Evolutionary conservation across 2,329 filamentous ascomycete genomes (phyloP).

Genomic region (Fusarium sp.): DNA sequence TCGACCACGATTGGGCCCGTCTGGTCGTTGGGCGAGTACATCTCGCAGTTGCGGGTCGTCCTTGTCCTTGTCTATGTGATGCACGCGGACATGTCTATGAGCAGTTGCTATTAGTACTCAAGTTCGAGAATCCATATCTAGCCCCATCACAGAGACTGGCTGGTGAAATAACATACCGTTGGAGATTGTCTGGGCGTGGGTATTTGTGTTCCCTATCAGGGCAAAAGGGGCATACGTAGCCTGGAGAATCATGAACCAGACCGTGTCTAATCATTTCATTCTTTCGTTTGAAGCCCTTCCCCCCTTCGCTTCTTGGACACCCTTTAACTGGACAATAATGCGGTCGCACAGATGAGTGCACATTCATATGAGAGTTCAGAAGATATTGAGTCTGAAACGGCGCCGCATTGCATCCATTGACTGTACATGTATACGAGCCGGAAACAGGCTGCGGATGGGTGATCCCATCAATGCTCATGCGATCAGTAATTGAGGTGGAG

Average conservation of each 20-base stretch:
- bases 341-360: slow-evolving; percentile 74
- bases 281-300: slow-evolving; percentile 78
- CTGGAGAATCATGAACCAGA: slow-evolving; percentile 92
- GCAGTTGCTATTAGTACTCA: slow-evolving; percentile 21
- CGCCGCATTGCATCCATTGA: slow-evolving; percentile 74
- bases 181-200: slow-evolving; percentile 93
- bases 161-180: slow-evolving; percentile 72
- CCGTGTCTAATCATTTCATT: slow-evolving; percentile 83
- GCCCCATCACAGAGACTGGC: background rate
- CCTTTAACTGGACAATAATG: slow-evolving; percentile 75
- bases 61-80: slow-evolving; percentile 90
- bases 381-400: slow-evolving; percentile 84
- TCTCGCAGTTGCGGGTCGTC: slow-evolving; percentile 85
- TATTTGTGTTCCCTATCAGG: slow-evolving; percentile 94
- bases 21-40: slow-evolving; percentile 86
- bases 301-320: slow-evolving; percentile 73
- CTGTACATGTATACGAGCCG: slow-evolving; percentile 70
- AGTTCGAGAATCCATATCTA: background rate
- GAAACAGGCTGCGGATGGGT: slow-evolving; percentile 65
- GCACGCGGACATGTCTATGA: slow-evolving; percentile 87
- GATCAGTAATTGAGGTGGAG: slow-evolving; percentile 59
- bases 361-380: slow-evolving; percentile 83
- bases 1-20: slow-evolving; percentile 85
- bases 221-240: slow-evolving; percentile 97
- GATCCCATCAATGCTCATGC: slow-evolving; percentile 71